phyloP scores from a whole-genome alignment of 2,329 filamentous ascomycete genomes.

The Neonectria neomacrospora region DNA sequence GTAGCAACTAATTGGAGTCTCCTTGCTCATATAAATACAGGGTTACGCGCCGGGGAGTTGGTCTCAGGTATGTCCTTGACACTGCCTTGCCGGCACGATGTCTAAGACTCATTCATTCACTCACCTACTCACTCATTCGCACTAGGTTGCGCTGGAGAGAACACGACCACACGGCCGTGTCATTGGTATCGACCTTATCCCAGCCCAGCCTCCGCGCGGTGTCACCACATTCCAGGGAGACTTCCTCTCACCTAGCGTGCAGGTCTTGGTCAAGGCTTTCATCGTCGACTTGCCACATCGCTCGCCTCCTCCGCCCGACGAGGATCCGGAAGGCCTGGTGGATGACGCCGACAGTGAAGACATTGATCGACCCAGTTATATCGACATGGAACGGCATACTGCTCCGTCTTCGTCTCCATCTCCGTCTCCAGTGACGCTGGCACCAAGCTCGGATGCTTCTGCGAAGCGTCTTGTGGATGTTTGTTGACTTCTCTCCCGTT shows the following conservation, averaged over 20 bases:
- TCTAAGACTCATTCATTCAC: neutral
- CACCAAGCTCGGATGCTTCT: conserved; percentile 30
- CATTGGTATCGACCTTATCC: conserved; percentile 93
- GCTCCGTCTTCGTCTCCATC: neutral
- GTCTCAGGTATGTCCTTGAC: conserved; percentile 66
- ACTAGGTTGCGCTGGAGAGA: conserved; percentile 80
- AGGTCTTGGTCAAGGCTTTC: conserved; percentile 79
- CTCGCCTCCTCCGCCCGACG: conserved; percentile 19
- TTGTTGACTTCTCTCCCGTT: conserved; percentile 41
- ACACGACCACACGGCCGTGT: conserved; percentile 82
- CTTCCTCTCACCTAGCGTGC: conserved; percentile 82
- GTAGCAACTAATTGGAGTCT: neutral
- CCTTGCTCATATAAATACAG: conserved; percentile 50
- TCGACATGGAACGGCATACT: conserved; percentile 69
- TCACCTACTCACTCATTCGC: neutral
- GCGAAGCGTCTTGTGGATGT: conserved; percentile 74
- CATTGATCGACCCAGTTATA: conserved; percentile 66
- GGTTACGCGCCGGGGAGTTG: conserved; percentile 82
- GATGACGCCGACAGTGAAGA: conserved; percentile 40
- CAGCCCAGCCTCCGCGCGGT: conserved; percentile 87
- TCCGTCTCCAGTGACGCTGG: conserved; percentile 4
- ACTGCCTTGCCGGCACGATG: neutral
- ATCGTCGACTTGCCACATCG: conserved; percentile 67
- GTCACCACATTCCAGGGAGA: conserved; percentile 97
- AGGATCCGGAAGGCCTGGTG: conserved; percentile 10